These are phyloP conservation scores for Glebionis coronaria DNA, from an alignment of 129 eudicot species.

Conservation along the genomic window DNA sequence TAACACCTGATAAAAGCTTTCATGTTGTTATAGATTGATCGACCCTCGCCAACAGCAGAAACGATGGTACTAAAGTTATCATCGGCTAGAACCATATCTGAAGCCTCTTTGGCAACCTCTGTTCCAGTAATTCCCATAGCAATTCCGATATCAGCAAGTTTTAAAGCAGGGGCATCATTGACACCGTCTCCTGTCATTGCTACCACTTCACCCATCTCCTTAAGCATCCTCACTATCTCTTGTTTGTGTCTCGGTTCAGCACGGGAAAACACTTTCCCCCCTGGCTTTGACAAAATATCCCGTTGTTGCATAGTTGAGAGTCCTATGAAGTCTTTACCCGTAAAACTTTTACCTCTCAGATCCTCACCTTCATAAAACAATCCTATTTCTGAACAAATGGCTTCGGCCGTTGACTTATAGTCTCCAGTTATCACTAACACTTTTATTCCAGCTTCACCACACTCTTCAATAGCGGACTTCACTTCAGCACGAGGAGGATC, in stretches of 20 bases:
- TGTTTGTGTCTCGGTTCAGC: slow-evolving; percentile 92
- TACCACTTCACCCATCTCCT: slow-evolving; percentile 74
- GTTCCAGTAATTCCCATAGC: slow-evolving; percentile 94
- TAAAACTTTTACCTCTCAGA: slow-evolving; percentile 53
- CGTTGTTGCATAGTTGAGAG: slow-evolving; percentile 45
- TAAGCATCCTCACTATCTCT: slow-evolving; percentile 81
- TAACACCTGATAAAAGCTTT: slow-evolving; percentile 79
- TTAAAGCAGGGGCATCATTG: slow-evolving; percentile 94
- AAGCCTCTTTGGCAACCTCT: slow-evolving; percentile 97
- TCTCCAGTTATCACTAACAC: slow-evolving; percentile 96
- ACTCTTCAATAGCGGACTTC: slow-evolving; percentile 61
- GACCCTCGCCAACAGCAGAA: slow-evolving; percentile 79
- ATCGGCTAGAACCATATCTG: slow-evolving; percentile 91
- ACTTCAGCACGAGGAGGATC: slow-evolving; percentile 95
- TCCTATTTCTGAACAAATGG: slow-evolving; percentile 65
- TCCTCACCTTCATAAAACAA: slow-evolving; percentile 52
- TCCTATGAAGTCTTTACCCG: slow-evolving; percentile 77
- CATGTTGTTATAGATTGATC: slow-evolving; percentile 84
- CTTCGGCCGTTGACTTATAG: slow-evolving; percentile 84
- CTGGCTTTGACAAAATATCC: slow-evolving; percentile 49
- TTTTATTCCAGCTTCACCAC: slow-evolving; percentile 73
- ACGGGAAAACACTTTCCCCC: slow-evolving; percentile 83
- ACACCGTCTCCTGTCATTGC: slow-evolving; percentile 99
- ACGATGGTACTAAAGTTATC: slow-evolving; percentile 91
- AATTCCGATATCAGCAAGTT: slow-evolving; percentile 85